These are phyloP conservation scores for Carallia brachiata DNA, from an alignment of 345 rosid genomes.

Conservation along the genomic window DNA sequence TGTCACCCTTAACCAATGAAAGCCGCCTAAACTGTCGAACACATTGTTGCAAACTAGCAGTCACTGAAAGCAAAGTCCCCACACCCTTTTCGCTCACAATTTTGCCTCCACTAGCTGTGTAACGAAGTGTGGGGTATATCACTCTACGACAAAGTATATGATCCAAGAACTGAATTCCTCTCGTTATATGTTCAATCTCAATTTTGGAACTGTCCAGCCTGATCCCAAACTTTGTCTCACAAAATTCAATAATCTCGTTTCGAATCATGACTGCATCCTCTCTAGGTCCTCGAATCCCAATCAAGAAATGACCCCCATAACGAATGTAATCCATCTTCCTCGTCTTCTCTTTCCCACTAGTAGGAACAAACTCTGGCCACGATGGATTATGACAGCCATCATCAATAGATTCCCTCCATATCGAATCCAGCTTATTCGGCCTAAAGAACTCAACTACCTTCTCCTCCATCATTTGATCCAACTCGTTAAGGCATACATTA, in stretches of 20 bases:
- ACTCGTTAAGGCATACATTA: slow-evolving; percentile 77
- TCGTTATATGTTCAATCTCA: slow-evolving; percentile 81
- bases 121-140: slow-evolving; percentile 82
- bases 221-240: slow-evolving; percentile 52
- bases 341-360: slow-evolving; percentile 84
- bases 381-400: slow-evolving; percentile 95
- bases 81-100: slow-evolving; percentile 83
- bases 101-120: slow-evolving; percentile 75
- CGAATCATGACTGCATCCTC: slow-evolving; percentile 71
- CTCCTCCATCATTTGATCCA: slow-evolving; percentile 77
- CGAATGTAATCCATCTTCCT: slow-evolving; percentile 92
- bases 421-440: slow-evolving; percentile 74
- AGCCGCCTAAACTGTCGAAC: slow-evolving; percentile 74
- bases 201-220: slow-evolving; percentile 68
- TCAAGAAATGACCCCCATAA: slow-evolving; percentile 82
- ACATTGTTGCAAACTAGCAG: slow-evolving; percentile 85
- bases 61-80: slow-evolving; percentile 91
- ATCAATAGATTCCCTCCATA: slow-evolving; percentile 82
- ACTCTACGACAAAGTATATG: slow-evolving; percentile 81
- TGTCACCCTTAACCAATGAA: slow-evolving; percentile 85
- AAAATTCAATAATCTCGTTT: slow-evolving; percentile 69
- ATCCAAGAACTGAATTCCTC: slow-evolving; percentile 90
- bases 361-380: slow-evolving; percentile 99
- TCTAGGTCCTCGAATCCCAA: slow-evolving; percentile 91
- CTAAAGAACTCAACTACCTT: slow-evolving; percentile 63